Evolutionary conservation across 177 flowering plant species (phyloP).

Genomic region (Vitis hybrid): DNA sequence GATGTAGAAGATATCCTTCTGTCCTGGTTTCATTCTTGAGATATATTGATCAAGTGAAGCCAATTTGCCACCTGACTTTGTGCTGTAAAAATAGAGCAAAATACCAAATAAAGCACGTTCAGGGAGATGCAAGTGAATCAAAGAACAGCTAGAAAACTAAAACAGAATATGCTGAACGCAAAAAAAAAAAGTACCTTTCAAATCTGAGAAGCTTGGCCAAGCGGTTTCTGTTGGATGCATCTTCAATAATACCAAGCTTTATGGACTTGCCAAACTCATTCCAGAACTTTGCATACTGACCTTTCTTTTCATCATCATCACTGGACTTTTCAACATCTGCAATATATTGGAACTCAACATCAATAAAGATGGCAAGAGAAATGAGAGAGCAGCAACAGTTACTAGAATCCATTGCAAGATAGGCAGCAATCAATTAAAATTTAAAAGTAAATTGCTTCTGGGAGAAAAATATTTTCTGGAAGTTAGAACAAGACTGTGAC

Average conservation of each 20-base stretch:
- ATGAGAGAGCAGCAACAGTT: background rate
- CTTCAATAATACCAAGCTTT: slow-evolving; percentile 95
- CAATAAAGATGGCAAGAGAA: slow-evolving; percentile 3
- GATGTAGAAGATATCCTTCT: slow-evolving; percentile 93
- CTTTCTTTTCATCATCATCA: slow-evolving; percentile 83
- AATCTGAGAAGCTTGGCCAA: slow-evolving; percentile 94
- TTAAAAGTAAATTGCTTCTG: too few relatives aligned
- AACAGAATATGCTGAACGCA: background rate
- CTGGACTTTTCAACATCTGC: slow-evolving; percentile 63
- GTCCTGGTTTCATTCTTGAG: slow-evolving; percentile 90
- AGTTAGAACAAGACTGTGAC: too few relatives aligned
- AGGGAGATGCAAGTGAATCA: background rate
- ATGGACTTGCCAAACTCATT: slow-evolving; percentile 96
- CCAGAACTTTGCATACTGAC: slow-evolving; percentile 92
- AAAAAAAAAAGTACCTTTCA: slow-evolving; percentile 56
- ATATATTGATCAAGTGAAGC: slow-evolving; percentile 92
- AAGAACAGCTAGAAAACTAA: background rate
- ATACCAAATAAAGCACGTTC: background rate
- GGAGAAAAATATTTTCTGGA: too few relatives aligned
- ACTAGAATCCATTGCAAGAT: slow-evolving; percentile 1
- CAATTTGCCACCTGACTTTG: slow-evolving; percentile 85
- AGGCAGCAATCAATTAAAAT: background rate
- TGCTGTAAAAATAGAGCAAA: slow-evolving; percentile 40
- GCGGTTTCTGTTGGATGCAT: slow-evolving; percentile 90
- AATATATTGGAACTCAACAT: background rate